phyloP scores from a whole-genome alignment of 192 early-diverging fungal species.

The Jimgerdemannia lactiflua region DNA sequence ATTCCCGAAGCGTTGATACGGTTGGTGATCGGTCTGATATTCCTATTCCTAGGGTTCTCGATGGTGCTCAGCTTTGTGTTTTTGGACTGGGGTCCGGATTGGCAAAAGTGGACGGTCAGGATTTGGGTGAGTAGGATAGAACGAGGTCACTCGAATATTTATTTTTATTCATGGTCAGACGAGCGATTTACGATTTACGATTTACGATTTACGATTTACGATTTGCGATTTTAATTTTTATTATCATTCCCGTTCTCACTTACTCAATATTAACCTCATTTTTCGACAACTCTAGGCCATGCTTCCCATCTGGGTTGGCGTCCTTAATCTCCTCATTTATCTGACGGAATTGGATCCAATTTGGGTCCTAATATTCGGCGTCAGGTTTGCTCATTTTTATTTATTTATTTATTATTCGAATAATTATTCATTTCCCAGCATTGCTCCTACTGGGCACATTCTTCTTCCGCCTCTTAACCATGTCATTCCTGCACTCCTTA shows the following conservation, averaged over 20 bases:
- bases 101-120: slow-evolving; percentile 33
- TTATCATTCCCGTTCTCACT: too few relatives aligned
- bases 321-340: slow-evolving; percentile 34
- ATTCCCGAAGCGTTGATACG: slow-evolving; percentile 42
- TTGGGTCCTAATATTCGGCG: slow-evolving; percentile 35
- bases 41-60: slow-evolving; percentile 49
- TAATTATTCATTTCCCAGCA: not conserved
- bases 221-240: not conserved
- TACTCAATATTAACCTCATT: not conserved
- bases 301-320: slow-evolving; percentile 34
- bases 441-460: not conserved
- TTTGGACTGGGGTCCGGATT: slow-evolving; percentile 18
- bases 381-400: slow-evolving; percentile 20
- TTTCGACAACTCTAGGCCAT: slow-evolving; percentile 10
- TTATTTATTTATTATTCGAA: not conserved
- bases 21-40: slow-evolving; percentile 41
- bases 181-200: too few relatives aligned
- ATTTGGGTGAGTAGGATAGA: slow-evolving; percentile 42
- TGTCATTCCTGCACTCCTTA: not conserved
- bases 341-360: slow-evolving; percentile 36
- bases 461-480: too few relatives aligned
- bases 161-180: not conserved
- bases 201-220: not conserved
- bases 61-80: slow-evolving; percentile 51
- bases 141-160: not conserved